phyloP scores from a whole-genome alignment of 164 flowering plant genomes.

The Berberis vulgaris region DNA sequence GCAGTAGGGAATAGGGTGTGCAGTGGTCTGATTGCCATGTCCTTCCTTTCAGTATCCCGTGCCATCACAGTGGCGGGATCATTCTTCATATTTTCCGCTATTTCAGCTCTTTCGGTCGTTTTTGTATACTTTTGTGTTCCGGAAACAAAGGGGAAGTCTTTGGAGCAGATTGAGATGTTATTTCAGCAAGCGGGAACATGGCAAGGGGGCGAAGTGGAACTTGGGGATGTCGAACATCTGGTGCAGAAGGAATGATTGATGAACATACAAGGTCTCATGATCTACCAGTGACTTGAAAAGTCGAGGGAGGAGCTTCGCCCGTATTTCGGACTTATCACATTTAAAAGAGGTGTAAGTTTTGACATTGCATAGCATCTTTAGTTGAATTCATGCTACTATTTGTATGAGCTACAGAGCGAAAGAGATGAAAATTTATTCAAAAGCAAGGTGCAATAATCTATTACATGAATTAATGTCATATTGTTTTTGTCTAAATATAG shows the following conservation, averaged over 20 bases:
- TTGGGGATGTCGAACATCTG: slow-evolving; percentile 65
- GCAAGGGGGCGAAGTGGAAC: slow-evolving; percentile 47
- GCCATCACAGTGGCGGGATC: slow-evolving; percentile 70
- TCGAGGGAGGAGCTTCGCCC: no score
- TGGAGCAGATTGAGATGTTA: slow-evolving; percentile 76
- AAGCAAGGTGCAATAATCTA: background rate
- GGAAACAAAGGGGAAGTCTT: slow-evolving; percentile 84
- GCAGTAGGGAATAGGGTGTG: slow-evolving; percentile 80
- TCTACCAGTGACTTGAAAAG: background rate
- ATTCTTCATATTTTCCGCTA: slow-evolving; percentile 51
- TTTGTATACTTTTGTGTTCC: slow-evolving; percentile 66
- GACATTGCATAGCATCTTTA: no score
- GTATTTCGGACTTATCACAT: no score
- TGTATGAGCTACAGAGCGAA: no score
- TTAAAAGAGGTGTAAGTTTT: no score
- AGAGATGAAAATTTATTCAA: no score
- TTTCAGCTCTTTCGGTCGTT: slow-evolving; percentile 62
- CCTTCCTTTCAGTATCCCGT: slow-evolving; percentile 67
- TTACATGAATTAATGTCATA: background rate
- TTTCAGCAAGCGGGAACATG: slow-evolving; percentile 39
- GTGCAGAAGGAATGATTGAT: slow-evolving; percentile 36
- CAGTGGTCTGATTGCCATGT: slow-evolving; percentile 89
- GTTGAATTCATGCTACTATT: no score
- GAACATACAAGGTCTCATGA: background rate
- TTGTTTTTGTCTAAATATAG: background rate